Conservation (phyloP, 495 filamentous ascomycete genomes). For the Podospora pseudocomata region DNA sequence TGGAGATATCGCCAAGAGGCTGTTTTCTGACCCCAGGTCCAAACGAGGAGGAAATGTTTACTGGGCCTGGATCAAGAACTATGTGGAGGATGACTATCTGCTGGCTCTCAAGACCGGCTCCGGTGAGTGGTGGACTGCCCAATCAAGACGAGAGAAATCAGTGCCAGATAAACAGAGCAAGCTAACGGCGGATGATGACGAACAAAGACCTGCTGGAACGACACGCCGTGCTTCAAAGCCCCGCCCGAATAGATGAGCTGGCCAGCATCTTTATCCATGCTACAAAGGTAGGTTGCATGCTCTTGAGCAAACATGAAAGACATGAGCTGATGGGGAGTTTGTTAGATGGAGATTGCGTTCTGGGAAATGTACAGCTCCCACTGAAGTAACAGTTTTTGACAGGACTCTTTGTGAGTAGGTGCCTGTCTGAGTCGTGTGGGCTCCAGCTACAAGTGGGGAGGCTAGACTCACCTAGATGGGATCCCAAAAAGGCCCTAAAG, state of each 20-base stretch:
- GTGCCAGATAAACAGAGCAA: background rate
- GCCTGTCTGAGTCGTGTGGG: background rate
- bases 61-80: slow-evolving; percentile 87
- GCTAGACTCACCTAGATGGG: background rate
- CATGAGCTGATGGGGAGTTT: background rate
- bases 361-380: slow-evolving; percentile 67
- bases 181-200: slow-evolving; percentile 24
- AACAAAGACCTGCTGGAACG: slow-evolving; percentile 64
- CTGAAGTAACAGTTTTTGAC: slow-evolving; percentile 4
- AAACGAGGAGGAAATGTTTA: slow-evolving; percentile 69
- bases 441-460: background rate
- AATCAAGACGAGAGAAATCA: background rate
- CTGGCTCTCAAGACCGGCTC: slow-evolving; percentile 64
- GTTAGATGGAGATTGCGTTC: slow-evolving; percentile 78
- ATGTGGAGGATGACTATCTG: slow-evolving; percentile 72
- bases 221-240: slow-evolving; percentile 65
- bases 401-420: background rate
- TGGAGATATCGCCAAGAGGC: slow-evolving; percentile 64
- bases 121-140: slow-evolving; percentile 45
- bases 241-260: slow-evolving; percentile 72
- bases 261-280: slow-evolving; percentile 80
- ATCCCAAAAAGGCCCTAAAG: background rate
- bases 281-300: slow-evolving; percentile 56
- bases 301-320: background rate
- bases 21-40: slow-evolving; percentile 55